Percentiles rank a stretch among this genome's conserved stretches.
phyloP scores from a whole-genome alignment of 148 eudicot species.

The Rhododendron henanense region DNA sequence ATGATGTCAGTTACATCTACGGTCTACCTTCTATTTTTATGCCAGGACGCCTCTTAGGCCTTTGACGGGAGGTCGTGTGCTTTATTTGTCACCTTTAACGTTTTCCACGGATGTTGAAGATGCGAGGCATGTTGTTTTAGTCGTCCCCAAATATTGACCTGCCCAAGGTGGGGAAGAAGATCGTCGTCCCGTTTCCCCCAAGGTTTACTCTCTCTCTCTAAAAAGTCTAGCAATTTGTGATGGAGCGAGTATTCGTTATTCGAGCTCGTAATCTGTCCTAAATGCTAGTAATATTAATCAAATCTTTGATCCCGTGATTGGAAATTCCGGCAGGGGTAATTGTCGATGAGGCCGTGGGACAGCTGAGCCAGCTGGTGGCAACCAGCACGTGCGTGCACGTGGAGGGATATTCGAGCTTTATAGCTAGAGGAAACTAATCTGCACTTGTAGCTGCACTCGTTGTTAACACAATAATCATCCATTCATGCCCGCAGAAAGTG shows the following conservation, averaged over 20 bases:
- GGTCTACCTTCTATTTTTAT: too few species aligned
- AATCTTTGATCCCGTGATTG: not conserved
- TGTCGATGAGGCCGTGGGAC: conserved; percentile 34
- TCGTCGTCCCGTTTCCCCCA: too few species aligned
- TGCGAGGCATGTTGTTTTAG: too few species aligned
- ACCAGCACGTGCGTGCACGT: conserved; percentile 64
- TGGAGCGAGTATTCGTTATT: not conserved
- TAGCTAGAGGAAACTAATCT: not conserved
- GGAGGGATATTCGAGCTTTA: conserved; percentile 27
- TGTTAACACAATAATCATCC: not conserved
- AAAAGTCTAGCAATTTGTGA: not conserved
- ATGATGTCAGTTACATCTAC: too few species aligned
- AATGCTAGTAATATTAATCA: not conserved
- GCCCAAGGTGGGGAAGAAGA: too few species aligned
- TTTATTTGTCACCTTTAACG: too few species aligned
- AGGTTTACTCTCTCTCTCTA: too few species aligned
- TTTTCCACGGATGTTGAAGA: too few species aligned
- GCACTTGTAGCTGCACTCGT: not conserved
- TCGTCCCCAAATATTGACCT: too few species aligned
- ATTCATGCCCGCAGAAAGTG: not conserved
- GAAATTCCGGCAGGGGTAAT: conserved; percentile 20
- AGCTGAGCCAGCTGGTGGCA: conserved; percentile 31
- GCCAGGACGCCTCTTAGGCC: too few species aligned
- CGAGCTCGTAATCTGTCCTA: not conserved
- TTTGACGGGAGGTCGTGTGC: too few species aligned